phyloP scores from a whole-genome alignment of 2,329 filamentous ascomycete species.

The Nemania bipapillata region DNA sequence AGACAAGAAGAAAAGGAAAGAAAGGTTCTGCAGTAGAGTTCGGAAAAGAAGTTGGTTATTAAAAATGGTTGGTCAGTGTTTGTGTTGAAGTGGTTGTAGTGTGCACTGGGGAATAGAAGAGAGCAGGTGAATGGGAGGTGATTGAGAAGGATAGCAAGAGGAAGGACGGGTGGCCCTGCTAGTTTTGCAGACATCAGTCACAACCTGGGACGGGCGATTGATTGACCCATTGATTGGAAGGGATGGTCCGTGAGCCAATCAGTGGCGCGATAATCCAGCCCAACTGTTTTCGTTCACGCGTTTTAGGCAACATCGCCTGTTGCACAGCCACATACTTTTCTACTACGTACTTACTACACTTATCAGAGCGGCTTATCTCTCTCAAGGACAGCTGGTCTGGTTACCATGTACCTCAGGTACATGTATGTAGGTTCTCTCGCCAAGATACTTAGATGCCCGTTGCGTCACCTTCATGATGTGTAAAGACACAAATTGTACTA shows the following conservation, averaged over 20 bases:
- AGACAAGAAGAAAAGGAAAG: conserved; percentile 37
- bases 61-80: conserved; percentile 18
- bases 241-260: conserved; percentile 22
- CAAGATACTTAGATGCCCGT: no score
- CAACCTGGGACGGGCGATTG: conserved; percentile 18
- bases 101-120: conserved; percentile 5
- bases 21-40: conserved; percentile 16
- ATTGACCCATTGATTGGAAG: conserved; percentile 19
- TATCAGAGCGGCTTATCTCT: not conserved
- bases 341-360: no score
- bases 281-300: conserved; percentile 28
- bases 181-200: conserved; percentile 26
- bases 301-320: conserved; percentile 13
- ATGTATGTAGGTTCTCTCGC: no score
- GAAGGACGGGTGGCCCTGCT: conserved; percentile 21
- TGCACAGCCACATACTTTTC: conserved; percentile 19
- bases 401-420: not conserved
- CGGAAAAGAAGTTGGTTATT: conserved; percentile 23
- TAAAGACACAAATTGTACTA: not conserved
- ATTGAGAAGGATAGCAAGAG: conserved; percentile 15
- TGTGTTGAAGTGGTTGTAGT: conserved; percentile 28
- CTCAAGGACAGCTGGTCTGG: conserved; percentile 4
- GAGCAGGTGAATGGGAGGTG: not conserved
- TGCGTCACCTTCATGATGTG: no score
- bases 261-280: conserved; percentile 4